These are phyloP conservation scores for Rosa persica DNA, from an alignment of 306 rosid species.

Conservation along the genomic window DNA sequence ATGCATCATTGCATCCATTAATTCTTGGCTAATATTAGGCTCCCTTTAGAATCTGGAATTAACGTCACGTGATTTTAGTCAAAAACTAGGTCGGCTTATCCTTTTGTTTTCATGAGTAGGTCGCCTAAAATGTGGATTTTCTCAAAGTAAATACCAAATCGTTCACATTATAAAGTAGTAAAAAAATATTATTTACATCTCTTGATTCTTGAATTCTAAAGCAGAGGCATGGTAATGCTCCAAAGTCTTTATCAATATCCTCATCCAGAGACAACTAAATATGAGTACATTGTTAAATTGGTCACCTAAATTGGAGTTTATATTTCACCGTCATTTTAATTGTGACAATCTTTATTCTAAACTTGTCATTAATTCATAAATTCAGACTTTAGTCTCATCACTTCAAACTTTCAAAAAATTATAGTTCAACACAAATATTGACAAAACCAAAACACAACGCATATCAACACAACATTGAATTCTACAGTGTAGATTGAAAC, in stretches of 20 bases:
- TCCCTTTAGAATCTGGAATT: neutral
- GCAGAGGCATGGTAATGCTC: neutral
- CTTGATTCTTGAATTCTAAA: neutral
- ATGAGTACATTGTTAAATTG: no score
- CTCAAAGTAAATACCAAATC: neutral
- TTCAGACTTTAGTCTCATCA: neutral
- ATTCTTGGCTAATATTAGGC: neutral
- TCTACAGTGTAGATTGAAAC: neutral
- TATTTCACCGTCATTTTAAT: no score
- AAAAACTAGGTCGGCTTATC: neutral
- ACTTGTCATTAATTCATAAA: no score
- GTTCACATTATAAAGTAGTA: neutral
- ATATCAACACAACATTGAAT: neutral
- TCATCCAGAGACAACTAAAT: no score
- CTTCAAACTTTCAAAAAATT: neutral
- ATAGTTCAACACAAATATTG: neutral
- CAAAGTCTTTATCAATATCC: no score
- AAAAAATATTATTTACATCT: neutral
- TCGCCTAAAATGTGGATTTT: neutral
- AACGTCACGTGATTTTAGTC: conserved; percentile 1
- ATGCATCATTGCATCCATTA: neutral
- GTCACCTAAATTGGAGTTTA: no score
- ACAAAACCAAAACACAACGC: neutral
- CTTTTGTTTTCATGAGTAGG: neutral
- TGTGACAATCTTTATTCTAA: no score